Base-by-base conservation (phyloP, 768 basidiomycete species). In the Boletus huronensis region DNA sequence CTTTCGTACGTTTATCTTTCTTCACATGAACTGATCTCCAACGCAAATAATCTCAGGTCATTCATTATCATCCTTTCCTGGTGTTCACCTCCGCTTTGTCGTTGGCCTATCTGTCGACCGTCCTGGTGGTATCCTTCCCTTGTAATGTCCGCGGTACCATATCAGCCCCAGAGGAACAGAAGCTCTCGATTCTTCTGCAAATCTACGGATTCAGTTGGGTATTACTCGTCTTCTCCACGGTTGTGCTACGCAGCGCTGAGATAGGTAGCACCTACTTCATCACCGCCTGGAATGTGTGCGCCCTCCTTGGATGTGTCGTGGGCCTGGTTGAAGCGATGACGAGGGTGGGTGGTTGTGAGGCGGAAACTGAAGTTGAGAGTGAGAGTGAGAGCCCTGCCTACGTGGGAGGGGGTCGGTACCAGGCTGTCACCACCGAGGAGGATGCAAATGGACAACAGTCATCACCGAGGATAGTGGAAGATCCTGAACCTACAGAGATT, bases 181-280 rank as follows among this genome's bases (percentile, higher is more conserved):
- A 82, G 55, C 73, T 77, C 43, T 75, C 77, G 4, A 70, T 82
- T 46, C 72, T 82, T 40, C 54, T 82, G 31, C 81, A 85, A 50
- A 68, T 77, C 3, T 87, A 84, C 59, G 61, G 75, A 17, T 70
- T 87, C 44, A 82, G 81, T 5, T 88, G 84, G 82, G 50, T 80
- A 2, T 65, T 84, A 3, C 80, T 87, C 28, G 68, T 86, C 14
- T 56, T 75, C 28, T 73, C 80, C 17, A 84, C 83, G 0, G 54
- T 78, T 19, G 67, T 74, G 7, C 70, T 82, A 35, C 75, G 72
- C 19, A 67, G 65, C 6, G 55, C 72, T 2, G 63, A 75, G 5
- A 59, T 87, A 7, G 82, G 81, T 1, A 78, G 82, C 6, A 69
- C 79, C 14, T 88, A 87, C 61, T 77, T 82, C 58, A 59, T 84